These are phyloP conservation scores for Physaria fendleri DNA, from an alignment of 345 rosid species.

Conservation along the genomic window DNA sequence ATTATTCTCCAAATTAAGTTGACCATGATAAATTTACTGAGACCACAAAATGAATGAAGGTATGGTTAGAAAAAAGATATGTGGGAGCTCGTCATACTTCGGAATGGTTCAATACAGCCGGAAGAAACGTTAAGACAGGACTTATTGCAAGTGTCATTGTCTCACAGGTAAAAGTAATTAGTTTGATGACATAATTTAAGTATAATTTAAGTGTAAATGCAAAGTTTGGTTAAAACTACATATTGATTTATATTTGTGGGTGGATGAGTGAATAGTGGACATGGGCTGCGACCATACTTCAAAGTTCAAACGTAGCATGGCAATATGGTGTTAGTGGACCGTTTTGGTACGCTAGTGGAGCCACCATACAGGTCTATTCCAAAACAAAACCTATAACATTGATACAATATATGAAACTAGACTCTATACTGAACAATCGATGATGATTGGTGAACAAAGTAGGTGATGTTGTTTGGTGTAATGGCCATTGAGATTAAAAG, in stretches of 20 bases:
- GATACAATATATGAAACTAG: too few relatives aligned
- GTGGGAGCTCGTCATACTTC: slow-evolving; percentile 83
- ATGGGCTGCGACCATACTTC: slow-evolving; percentile 96
- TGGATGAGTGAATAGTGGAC: slow-evolving; percentile 55
- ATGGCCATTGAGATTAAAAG: slow-evolving; percentile 97
- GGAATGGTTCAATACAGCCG: slow-evolving; percentile 98
- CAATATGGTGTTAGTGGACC: slow-evolving; percentile 91
- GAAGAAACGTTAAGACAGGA: slow-evolving; percentile 91
- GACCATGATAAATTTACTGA: background rate
- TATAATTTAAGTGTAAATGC: background rate
- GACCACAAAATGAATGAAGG: slow-evolving; percentile 25
- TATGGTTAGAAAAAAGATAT: slow-evolving; percentile 85
- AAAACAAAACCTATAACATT: background rate
- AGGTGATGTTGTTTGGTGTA: slow-evolving; percentile 85
- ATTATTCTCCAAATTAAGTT: background rate
- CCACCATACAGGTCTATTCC: slow-evolving; percentile 71
- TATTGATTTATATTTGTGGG: background rate
- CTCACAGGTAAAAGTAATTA: slow-evolving; percentile 48
- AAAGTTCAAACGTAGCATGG: slow-evolving; percentile 98
- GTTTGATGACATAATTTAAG: background rate
- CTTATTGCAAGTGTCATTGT: slow-evolving; percentile 93
- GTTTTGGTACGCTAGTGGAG: slow-evolving; percentile 97
- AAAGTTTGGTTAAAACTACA: background rate
- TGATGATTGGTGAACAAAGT: background rate
- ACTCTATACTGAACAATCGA: too few relatives aligned